These are phyloP conservation scores for Paralagenidium karlingii DNA, from an alignment of 352 stramenopile species.

Conservation along the genomic window DNA sequence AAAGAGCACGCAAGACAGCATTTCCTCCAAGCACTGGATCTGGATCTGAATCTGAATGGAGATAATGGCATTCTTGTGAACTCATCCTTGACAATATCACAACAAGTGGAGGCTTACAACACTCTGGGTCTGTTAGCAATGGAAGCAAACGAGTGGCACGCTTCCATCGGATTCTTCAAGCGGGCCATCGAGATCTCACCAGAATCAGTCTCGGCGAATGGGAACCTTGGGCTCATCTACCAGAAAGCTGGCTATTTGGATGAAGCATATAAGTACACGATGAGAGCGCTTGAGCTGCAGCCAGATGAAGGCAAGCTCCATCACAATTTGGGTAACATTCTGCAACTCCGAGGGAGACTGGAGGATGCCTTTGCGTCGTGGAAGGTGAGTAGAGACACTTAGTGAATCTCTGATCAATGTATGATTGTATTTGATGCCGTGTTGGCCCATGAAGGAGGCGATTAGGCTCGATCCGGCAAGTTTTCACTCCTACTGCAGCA, in stretches of 20 bases:
- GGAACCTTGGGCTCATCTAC: constrained; percentile 10
- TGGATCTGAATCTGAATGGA: background rate
- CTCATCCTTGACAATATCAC: background rate
- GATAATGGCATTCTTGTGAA: background rate
- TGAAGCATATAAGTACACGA: constrained; percentile 4
- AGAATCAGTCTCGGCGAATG: constrained; percentile 4
- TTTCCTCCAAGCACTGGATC: constrained; percentile 7
- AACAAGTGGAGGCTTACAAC: constrained; percentile 10
- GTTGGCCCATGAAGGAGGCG: no score
- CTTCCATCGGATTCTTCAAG: constrained; percentile 7
- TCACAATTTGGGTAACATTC: constrained; percentile 15
- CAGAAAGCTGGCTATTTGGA: constrained; percentile 3
- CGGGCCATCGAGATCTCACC: constrained; percentile 2
- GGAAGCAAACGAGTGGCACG: background rate
- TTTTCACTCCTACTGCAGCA: constrained; percentile 6
- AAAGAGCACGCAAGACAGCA: no score
- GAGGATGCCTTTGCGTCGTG: constrained; percentile 5
- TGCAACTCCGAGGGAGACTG: constrained; percentile 1
- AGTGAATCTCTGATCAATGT: no score
- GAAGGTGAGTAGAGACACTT: no score
- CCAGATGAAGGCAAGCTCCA: constrained; percentile 9
- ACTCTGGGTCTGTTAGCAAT: constrained; percentile 12
- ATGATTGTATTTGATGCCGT: no score
- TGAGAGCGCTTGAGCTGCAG: constrained; percentile 3
- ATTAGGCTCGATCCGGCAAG: constrained; percentile 2